Base-by-base conservation (phyloP, 2,329 filamentous ascomycete genomes). In the Exophiala xenobiotica region DNA sequence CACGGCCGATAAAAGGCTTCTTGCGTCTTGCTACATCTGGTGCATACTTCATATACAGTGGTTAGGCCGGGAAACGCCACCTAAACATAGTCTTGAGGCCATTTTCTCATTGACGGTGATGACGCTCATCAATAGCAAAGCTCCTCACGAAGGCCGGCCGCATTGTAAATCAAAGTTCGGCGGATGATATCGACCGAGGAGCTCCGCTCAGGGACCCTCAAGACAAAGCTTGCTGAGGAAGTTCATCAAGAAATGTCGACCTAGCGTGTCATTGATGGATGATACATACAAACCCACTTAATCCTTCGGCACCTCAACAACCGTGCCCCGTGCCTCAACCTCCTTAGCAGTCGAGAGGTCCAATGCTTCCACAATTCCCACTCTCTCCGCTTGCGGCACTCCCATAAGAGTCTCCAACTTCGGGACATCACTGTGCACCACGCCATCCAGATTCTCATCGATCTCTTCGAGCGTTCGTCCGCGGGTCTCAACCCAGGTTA, bases 201-300 rank as follows among this genome's bases (percentile, higher is more conserved):
- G 11, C 53, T 65, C 7, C n/a, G 63, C 65, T 3, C 63, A 60
- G 9, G 58, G 64, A 14, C 56, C 64, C 9, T 57, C 65, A 6
- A 56, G 63, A 14, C 61, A 66, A 33, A 64, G 63, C 3, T 45
- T 68, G 18, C 62, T 68, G 29, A 61, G 65, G 37, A 65, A 60
- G 2, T 68, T 67, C 46, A 64, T 68, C 60, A 61, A 65, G 31
- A 53, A 60, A 29, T 67, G 65, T 41, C 60, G 61, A 4, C 65
- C 65, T 2, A 67, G 65, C 65, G 67, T 67, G 65, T 65, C 65
- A 0, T 63, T 68, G 14, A 59, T 68, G 12, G 58, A 58, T 29
- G 66, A 64, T 63, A 51, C 67, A n/a, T 63, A 65, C 38, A 62
- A 64, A 24, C 55, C 56, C 12, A 58, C 19, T 23, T 46, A 51